Conservation (phyloP, 2,329 filamentous ascomycete genomes). For the Emydomyces testavorans region DNA sequence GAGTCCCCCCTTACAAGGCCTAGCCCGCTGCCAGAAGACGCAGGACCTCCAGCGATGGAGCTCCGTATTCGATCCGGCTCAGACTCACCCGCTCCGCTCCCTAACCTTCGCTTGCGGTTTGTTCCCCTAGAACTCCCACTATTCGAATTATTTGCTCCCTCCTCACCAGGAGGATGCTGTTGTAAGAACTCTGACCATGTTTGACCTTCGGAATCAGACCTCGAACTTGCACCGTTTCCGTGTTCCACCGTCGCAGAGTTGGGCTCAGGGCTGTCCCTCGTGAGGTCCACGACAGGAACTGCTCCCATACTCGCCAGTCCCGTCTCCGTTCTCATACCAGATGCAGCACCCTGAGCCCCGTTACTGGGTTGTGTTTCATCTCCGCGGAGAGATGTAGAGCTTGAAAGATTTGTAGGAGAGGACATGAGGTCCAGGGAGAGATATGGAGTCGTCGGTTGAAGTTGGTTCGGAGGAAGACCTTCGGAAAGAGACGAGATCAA, state of each 20-base stretch:
- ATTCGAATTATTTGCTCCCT: not conserved
- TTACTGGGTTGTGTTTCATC: not conserved
- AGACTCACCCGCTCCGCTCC: constrained; percentile 4
- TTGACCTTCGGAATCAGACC: not conserved
- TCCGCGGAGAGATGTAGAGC: not conserved
- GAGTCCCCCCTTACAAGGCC: not conserved
- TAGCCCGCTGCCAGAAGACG: not conserved
- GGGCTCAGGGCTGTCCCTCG: constrained; percentile 2
- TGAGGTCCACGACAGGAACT: constrained; percentile 8
- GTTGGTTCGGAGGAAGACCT: constrained; percentile 12
- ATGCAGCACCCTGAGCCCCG: not conserved
- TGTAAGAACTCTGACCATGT: constrained; percentile 13
- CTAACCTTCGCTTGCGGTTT: constrained; percentile 10
- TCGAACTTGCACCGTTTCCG: not conserved
- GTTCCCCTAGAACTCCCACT: not conserved
- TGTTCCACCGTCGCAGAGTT: not conserved
- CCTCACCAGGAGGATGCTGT: not conserved
- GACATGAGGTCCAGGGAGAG: constrained; percentile 4
- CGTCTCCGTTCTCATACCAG: not conserved
- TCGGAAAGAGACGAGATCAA: constrained; percentile 23
- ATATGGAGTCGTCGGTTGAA: not conserved
- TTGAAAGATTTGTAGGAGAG: not conserved
- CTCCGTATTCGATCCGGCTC: not conserved
- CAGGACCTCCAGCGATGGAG: not conserved
- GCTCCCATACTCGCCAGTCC: not conserved